These are phyloP conservation scores for Tylopilus intermedius DNA, from an alignment of 768 basidiomycete genomes.

Conservation along the genomic window DNA sequence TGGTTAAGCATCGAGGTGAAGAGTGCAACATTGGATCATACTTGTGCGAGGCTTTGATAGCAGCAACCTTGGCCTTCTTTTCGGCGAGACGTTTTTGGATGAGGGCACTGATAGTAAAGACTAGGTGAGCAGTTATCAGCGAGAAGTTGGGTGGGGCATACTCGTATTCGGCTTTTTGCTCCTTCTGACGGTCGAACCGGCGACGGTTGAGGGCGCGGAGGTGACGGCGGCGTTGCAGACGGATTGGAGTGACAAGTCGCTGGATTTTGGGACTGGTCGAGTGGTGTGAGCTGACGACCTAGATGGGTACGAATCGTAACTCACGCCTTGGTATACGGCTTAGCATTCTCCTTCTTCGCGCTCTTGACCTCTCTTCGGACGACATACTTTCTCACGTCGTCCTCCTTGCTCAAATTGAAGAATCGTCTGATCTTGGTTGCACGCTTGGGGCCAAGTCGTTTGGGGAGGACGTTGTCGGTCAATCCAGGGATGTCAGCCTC, in stretches of 20 bases:
- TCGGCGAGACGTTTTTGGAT: slow-evolving; percentile 87
- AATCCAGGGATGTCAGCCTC: slow-evolving; percentile 85
- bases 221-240: slow-evolving; percentile 95
- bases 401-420: slow-evolving; percentile 97
- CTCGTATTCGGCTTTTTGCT: slow-evolving; percentile 94
- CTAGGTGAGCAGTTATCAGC: not conserved
- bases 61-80: slow-evolving; percentile 88
- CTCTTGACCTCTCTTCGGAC: slow-evolving; percentile 87
- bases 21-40: slow-evolving; percentile 22
- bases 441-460: slow-evolving; percentile 94
- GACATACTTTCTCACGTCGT: slow-evolving; percentile 98
- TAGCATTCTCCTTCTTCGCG: slow-evolving; percentile 82
- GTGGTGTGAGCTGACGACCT: not conserved
- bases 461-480: slow-evolving; percentile 89
- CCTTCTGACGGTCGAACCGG: slow-evolving; percentile 87
- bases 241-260: slow-evolving; percentile 89
- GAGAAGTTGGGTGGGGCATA: slow-evolving; percentile 30
- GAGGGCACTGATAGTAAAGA: slow-evolving; percentile 43
- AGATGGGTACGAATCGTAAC: slow-evolving; percentile 27
- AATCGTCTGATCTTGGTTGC: slow-evolving; percentile 95
- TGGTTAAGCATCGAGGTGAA: not conserved
- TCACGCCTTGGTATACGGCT: slow-evolving; percentile 96
- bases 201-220: slow-evolving; percentile 83
- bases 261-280: slow-evolving; percentile 84
- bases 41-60: slow-evolving; percentile 82